phyloP scores from a whole-genome alignment of 2,329 filamentous ascomycete species.

The Fragosphaeria purpurea region DNA sequence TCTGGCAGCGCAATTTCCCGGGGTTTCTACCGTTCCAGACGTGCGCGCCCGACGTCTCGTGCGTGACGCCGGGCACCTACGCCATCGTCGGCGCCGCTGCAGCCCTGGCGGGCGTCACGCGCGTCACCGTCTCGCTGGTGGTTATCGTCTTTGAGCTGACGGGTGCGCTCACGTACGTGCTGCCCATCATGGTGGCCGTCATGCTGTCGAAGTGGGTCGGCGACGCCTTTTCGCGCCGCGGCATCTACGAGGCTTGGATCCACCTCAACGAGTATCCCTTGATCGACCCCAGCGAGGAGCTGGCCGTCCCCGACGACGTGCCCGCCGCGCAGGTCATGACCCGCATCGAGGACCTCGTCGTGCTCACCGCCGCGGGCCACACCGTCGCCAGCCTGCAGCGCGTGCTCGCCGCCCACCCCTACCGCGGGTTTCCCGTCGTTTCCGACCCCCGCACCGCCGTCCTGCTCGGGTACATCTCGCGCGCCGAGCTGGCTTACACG shows the following conservation, averaged over 20 bases:
- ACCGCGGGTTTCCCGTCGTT: constrained; percentile 88
- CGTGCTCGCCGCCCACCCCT: constrained; percentile 63
- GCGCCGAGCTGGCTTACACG: constrained; percentile 79
- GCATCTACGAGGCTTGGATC: constrained; percentile 98
- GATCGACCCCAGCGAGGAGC: constrained; percentile 79
- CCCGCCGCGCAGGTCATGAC: constrained; percentile 88
- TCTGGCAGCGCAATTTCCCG: constrained; percentile 73
- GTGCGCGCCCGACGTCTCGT: constrained; percentile 78
- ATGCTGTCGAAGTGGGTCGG: constrained; percentile 98
- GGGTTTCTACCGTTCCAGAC: constrained; percentile 65
- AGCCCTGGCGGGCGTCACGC: constrained; percentile 84
- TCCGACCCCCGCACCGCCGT: constrained; percentile 66
- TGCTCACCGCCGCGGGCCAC: constrained; percentile 79
- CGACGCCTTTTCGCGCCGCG: constrained; percentile 82
- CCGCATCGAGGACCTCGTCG: constrained; percentile 76
- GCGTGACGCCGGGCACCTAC: constrained; percentile 90
- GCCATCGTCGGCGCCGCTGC: constrained; percentile 93
- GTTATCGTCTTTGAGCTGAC: constrained; percentile 99
- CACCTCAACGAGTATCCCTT: constrained; percentile 92
- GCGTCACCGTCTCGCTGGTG: constrained; percentile 96
- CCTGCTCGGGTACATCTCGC: constrained; percentile 86
- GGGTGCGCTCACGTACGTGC: constrained; percentile 86
- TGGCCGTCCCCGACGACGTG: constrained; percentile 71
- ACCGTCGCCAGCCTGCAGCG: constrained; percentile 66
- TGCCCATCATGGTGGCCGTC: constrained; percentile 98